phyloP scores from a whole-genome alignment of 768 basidiomycete species.

The Lactarius akahatsu region DNA sequence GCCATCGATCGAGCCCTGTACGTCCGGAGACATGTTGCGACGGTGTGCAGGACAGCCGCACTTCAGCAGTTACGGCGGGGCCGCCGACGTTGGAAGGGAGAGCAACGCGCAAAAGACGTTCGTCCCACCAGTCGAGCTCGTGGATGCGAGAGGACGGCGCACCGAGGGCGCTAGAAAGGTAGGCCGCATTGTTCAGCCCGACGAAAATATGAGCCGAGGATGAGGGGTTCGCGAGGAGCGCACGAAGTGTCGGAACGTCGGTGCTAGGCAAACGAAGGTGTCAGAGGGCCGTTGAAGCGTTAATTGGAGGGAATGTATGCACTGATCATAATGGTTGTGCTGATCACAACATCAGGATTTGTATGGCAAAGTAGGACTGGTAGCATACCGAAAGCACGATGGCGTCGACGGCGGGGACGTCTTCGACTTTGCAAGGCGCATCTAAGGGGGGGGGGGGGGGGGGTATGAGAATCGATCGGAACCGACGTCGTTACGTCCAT shows the following conservation, averaged over 20 bases:
- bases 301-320: conserved; percentile 5
- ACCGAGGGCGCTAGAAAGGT: conserved; percentile 36
- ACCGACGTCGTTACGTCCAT: background rate
- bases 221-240: conserved; percentile 30
- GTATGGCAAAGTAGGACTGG: background rate
- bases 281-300: background rate
- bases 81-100: conserved; percentile 29
- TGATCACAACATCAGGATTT: conserved; percentile 14
- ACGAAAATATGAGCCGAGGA: conserved; percentile 44
- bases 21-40: conserved; percentile 64
- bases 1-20: conserved; percentile 49
- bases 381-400: conserved; percentile 49
- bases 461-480: background rate
- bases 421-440: conserved; percentile 41
- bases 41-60: conserved; percentile 59
- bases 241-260: conserved; percentile 37
- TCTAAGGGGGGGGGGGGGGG: too few relatives aligned
- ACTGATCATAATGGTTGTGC: conserved; percentile 45
- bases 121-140: conserved; percentile 55
- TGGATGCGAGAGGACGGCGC: conserved; percentile 38
- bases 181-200: conserved; percentile 44
- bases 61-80: conserved; percentile 29
- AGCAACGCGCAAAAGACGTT: conserved; percentile 32
- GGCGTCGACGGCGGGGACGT: conserved; percentile 50
- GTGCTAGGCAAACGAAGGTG: conserved; percentile 30